A percentile compares a stretch with the other conserved stretches of the same genome.
Evolutionary conservation across 768 basidiomycete species (phyloP).

Genomic region (Tephrocybe sp.): DNA sequence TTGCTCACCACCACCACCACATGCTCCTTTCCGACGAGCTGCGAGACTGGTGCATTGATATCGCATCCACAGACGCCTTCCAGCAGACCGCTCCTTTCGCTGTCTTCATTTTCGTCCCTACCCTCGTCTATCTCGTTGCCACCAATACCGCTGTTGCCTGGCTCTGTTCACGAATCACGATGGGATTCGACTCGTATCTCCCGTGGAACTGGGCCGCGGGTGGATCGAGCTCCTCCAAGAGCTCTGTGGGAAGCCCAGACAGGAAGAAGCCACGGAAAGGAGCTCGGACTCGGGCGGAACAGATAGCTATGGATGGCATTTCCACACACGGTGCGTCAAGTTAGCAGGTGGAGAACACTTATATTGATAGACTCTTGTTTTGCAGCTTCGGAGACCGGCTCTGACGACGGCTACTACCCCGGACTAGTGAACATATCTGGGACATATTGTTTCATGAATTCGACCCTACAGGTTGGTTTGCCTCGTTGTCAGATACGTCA

Average conservation of each 20-base stretch:
- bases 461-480: constrained; percentile 74
- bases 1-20: constrained; percentile 26
- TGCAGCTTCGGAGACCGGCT: constrained; percentile 20
- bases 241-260: constrained; percentile 24
- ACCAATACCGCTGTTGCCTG: constrained; percentile 26
- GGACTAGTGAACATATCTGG: constrained; percentile 96
- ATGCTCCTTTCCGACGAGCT: constrained; percentile 46
- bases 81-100: constrained; percentile 60
- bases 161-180: constrained; percentile 29
- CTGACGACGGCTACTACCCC: constrained; percentile 66
- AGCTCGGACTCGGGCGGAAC: constrained; percentile 54
- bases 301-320: constrained; percentile 45
- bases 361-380: neutral
- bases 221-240: constrained; percentile 14
- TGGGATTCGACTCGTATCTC: constrained; percentile 62
- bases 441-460: constrained; percentile 98
- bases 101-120: constrained; percentile 53
- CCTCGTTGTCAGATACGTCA: constrained; percentile 17
- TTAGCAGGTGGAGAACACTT: neutral
- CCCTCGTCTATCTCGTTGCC: constrained; percentile 45
- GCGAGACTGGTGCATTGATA: constrained; percentile 37
- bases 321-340: constrained; percentile 24
- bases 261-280: constrained; percentile 52
- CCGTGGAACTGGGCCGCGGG: constrained; percentile 64
- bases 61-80: constrained; percentile 41